Evolutionary conservation across 2,329 filamentous ascomycete genomes (phyloP).

Genomic region (Xylaria hypoxylon): DNA sequence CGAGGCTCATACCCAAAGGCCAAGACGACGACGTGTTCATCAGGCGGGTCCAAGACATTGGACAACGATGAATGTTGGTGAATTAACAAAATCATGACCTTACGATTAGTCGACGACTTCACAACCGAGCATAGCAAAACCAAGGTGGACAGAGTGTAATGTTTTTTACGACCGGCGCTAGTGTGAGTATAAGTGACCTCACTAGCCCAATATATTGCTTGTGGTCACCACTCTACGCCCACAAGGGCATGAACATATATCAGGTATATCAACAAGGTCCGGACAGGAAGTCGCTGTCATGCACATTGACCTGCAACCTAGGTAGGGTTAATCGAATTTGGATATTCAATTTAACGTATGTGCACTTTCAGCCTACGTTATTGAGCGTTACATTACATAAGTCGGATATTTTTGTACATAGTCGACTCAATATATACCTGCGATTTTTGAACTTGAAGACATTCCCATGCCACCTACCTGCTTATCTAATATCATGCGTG

Average conservation of each 20-base stretch:
- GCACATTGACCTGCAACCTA: neutral
- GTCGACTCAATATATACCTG: no score
- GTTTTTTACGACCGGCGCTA: slow-evolving; percentile 3
- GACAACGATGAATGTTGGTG: slow-evolving; percentile 36
- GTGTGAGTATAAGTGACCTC: neutral
- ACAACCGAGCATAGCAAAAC: neutral
- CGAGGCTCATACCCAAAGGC: slow-evolving; percentile 38
- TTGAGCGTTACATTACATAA: neutral
- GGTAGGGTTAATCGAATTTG: neutral
- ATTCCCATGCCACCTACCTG: no score
- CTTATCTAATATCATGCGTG: no score
- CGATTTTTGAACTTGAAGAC: no score
- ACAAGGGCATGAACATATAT: slow-evolving; percentile 2
- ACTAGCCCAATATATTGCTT: neutral
- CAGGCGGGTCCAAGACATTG: slow-evolving; percentile 42
- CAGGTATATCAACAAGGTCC: neutral
- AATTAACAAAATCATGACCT: slow-evolving; percentile 26
- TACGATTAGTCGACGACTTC: slow-evolving; percentile 19
- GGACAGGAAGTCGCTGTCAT: neutral
- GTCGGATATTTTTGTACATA: neutral
- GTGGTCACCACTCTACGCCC: neutral
- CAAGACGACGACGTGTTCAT: slow-evolving; percentile 49
- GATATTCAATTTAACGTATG: slow-evolving; percentile 14
- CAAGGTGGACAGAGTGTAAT: slow-evolving; percentile 14
- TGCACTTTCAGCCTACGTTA: neutral